These are phyloP conservation scores for Stagonosporopsis rhizophila DNA, from an alignment of 2,329 filamentous ascomycete species.

Conservation along the genomic window DNA sequence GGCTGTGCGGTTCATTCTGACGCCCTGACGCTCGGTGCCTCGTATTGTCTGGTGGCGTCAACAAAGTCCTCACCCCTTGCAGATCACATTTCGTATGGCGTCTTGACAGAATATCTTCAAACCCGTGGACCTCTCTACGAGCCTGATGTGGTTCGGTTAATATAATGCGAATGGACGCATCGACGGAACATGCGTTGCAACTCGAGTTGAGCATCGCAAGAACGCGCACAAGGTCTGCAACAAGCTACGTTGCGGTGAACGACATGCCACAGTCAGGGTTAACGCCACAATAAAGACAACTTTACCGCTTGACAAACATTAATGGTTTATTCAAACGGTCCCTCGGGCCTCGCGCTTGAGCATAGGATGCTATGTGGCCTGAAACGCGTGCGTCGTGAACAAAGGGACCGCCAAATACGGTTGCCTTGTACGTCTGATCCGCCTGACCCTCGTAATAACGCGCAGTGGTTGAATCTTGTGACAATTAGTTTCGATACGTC, in stretches of 20 bases:
- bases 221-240: not conserved
- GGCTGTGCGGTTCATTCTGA: not conserved
- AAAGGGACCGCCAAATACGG: not conserved
- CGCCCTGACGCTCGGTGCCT: not conserved
- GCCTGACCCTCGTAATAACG: no score
- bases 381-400: not conserved
- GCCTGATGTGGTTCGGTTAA: not conserved
- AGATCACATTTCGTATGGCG: not conserved
- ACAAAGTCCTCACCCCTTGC: not conserved
- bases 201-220: no score
- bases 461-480: not conserved
- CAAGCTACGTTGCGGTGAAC: not conserved
- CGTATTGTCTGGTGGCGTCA: not conserved
- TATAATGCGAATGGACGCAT: not conserved
- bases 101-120: not conserved
- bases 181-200: not conserved
- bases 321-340: not conserved
- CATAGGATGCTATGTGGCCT: not conserved
- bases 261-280: conserved; percentile 2
- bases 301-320: not conserved
- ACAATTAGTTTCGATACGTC: not conserved
- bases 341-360: not conserved
- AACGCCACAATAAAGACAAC: not conserved
- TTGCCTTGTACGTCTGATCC: not conserved
- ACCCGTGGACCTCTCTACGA: no score